Percentiles rank a stretch among this genome's conserved stretches.
These are phyloP conservation scores for Stylosanthes scabra DNA, from an alignment of 331 rosid species.

Conservation along the genomic window DNA sequence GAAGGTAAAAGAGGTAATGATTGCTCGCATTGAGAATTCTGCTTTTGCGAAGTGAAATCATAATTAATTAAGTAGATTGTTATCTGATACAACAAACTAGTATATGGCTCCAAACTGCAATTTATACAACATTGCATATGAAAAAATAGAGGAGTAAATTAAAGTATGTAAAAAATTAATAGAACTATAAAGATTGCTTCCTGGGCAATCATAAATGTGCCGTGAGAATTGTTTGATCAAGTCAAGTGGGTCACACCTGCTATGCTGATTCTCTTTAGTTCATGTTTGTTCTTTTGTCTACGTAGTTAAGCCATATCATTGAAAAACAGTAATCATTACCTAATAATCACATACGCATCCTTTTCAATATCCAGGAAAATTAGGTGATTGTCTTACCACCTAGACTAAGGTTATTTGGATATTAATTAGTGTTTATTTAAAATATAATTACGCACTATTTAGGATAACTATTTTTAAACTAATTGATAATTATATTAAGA, in stretches of 20 bases:
- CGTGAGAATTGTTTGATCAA: conserved; percentile 9
- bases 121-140: neutral
- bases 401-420: neutral
- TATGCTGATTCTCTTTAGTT: neutral
- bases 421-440: no score
- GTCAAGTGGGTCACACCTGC: conserved; percentile 20
- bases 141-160: neutral
- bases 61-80: conserved; percentile 17
- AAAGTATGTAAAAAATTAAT: no score
- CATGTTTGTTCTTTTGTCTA: neutral
- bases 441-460: no score
- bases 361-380: conserved; percentile 1
- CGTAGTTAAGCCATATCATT: neutral
- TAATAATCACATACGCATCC: neutral
- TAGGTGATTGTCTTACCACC: neutral
- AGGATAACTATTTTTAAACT: no score
- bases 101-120: conserved; percentile 1
- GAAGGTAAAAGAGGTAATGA: conserved; percentile 5
- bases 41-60: conserved; percentile 7
- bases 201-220: neutral
- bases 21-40: neutral
- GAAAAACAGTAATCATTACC: neutral
- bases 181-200: neutral
- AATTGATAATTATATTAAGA: no score
- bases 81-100: neutral